phyloP scores from a whole-genome alignment of 306 rosid species.

The Prunus campanulata region DNA sequence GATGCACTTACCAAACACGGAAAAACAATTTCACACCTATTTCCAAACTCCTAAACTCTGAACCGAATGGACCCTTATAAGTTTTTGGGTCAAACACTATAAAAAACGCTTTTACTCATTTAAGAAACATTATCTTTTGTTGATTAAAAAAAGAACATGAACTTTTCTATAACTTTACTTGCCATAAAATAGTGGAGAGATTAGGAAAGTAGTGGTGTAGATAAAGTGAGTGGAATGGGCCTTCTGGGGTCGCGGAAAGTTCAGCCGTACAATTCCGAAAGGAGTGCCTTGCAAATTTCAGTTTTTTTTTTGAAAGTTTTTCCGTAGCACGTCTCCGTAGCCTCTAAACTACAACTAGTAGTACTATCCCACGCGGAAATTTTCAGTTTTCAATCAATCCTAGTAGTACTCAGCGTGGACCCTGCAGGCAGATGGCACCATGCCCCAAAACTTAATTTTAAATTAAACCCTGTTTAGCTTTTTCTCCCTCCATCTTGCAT shows the following conservation, averaged over 20 bases:
- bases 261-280: background rate
- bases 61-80: too few relatives aligned
- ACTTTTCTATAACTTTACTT: too few relatives aligned
- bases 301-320: too few relatives aligned
- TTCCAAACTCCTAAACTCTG: accelerated
- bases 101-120: too few relatives aligned
- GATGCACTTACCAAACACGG: too few relatives aligned
- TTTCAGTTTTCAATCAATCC: background rate
- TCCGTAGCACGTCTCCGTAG: background rate
- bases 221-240: background rate
- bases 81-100: too few relatives aligned
- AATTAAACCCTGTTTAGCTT: background rate
- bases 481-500: background rate
- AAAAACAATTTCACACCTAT: too few relatives aligned
- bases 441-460: background rate
- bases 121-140: too few relatives aligned
- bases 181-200: too few relatives aligned
- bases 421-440: background rate
- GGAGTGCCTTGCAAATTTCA: background rate
- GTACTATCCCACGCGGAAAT: background rate
- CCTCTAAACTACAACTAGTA: too few relatives aligned
- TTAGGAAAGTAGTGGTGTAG: background rate
- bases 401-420: background rate
- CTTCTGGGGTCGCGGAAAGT: background rate
- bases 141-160: too few relatives aligned